Evolutionary conservation across 345 rosid genomes (phyloP).

Genomic region (Eucalyptus curtisii): DNA sequence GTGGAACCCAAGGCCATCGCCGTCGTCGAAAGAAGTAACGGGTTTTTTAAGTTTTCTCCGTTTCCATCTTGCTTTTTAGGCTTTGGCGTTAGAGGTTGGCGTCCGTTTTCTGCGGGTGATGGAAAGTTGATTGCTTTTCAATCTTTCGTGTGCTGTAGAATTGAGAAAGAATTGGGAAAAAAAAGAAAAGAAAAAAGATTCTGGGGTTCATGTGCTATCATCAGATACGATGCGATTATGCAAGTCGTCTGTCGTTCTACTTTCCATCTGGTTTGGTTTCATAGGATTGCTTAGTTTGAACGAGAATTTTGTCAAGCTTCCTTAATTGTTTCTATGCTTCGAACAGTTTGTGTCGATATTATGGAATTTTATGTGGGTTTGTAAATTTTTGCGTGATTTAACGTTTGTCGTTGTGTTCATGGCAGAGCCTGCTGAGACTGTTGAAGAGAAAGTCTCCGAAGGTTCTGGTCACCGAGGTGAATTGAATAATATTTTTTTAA

Average conservation of each 20-base stretch:
- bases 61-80: background rate
- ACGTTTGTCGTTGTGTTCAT: background rate
- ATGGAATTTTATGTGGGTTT: background rate
- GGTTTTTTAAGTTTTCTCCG: background rate
- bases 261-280: background rate
- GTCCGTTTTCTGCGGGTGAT: background rate
- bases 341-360: background rate
- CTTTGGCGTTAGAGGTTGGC: background rate
- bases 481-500: background rate
- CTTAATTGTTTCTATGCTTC: background rate
- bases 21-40: slow-evolving; percentile 26
- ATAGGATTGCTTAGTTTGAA: background rate
- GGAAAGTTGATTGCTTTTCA: background rate
- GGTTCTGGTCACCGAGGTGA: slow-evolving; percentile 53
- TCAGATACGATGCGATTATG: background rate
- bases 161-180: rapidly evolving
- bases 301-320: background rate
- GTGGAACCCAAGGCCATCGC: slow-evolving; percentile 20
- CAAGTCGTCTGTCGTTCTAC: background rate
- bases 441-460: slow-evolving; percentile 19
- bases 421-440: slow-evolving; percentile 29
- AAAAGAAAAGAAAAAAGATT: rapidly evolving
- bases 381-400: background rate
- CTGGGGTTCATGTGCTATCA: background rate
- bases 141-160: background rate